These are phyloP conservation scores for Bimuria novae-zelandiae DNA, from an alignment of 2,329 filamentous ascomycete species.

Conservation along the genomic window DNA sequence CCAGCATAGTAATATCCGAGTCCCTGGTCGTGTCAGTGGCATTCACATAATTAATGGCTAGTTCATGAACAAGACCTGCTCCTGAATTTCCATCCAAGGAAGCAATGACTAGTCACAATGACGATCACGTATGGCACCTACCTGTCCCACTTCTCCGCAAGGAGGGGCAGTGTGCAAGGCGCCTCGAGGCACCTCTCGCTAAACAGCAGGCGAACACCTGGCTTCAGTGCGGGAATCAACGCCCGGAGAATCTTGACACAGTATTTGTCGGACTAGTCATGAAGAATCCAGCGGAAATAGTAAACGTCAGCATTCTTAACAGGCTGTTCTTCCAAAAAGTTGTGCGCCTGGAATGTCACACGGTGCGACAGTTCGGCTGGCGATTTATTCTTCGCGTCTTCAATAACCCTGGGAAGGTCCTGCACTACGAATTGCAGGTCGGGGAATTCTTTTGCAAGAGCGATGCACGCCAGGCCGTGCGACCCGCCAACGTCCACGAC, in stretches of 20 bases:
- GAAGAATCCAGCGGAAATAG: constrained; percentile 47
- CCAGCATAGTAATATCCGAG: constrained; percentile 54
- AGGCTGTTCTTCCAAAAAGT: constrained; percentile 26
- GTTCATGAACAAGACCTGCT: too few relatives aligned
- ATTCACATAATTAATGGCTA: constrained; percentile 13
- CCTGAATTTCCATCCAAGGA: too few relatives aligned
- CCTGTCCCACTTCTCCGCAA: constrained; percentile 15
- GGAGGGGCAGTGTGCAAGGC: constrained; percentile 13
- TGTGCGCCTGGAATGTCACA: constrained; percentile 23
- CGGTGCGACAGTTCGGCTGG: constrained; percentile 10
- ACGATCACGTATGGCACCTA: constrained; percentile 15
- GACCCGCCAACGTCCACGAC: constrained; percentile 29
- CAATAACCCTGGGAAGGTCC: constrained; percentile 21
- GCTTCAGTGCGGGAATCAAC: constrained; percentile 26
- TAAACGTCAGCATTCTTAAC: constrained; percentile 40
- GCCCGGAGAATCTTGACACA: constrained; percentile 21
- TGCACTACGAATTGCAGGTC: constrained; percentile 22
- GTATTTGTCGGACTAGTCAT: constrained; percentile 47
- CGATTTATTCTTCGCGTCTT: constrained; percentile 11
- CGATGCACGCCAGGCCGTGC: constrained; percentile 19
- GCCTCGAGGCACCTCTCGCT: constrained; percentile 16
- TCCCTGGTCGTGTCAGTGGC: constrained; percentile 13
- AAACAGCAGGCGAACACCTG: constrained; percentile 23
- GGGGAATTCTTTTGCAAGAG: constrained; percentile 17
- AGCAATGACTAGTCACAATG: constrained; percentile 12